Evolutionary conservation across 129 eudicot species (phyloP), one percentile per base, ranked within the genome.

Genomic region (Glebionis coronaria): DNA sequence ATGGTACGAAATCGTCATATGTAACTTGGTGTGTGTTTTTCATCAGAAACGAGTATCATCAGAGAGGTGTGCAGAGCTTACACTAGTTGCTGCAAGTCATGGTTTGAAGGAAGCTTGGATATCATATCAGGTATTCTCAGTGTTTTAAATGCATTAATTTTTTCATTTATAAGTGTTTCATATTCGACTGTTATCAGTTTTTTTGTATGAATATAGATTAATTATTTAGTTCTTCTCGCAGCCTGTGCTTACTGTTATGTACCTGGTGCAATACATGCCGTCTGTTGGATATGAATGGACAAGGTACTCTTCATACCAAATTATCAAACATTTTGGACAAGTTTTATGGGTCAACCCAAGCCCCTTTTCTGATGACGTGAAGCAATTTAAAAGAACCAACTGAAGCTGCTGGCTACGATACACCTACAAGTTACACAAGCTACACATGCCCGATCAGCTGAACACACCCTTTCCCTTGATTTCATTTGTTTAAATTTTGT

Each of bases 171-270:
- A n/a, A 1, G 0, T 4, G 5, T 28, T 27, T 65, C 1, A 27
- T 27, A 1, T 69, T 27, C 9, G 42, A 13, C 20, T 1, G 14
- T 31, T 53, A 40, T 20, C 18, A n/a, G n/a, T 5, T 2, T 31
- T 31, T 31, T 31, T 31, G 9, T 31, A 31, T 31, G 40, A 31
- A 31, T 31, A 6, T 31, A 0, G 40, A 5, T 31, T 31, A 31
- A 31, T 31, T 5, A 5, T 31, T 6, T 31, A 31, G 31, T 72
- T 59, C 45, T 58, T 74, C 18, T 68, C 78, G 84, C 91, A 94
- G 99, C 99, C 99, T 56, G 99, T 94, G 72, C 91, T 94, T 68
- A 87, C 87, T 18, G 99, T 94, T 70, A 84, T 94, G 93, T 94
- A 94, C 79, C 71, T 94, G 80, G 87, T 82, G 75, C 99, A 94